phyloP scores from a whole-genome alignment of 2,329 filamentous ascomycete species.

The Aspergillus terreus region DNA sequence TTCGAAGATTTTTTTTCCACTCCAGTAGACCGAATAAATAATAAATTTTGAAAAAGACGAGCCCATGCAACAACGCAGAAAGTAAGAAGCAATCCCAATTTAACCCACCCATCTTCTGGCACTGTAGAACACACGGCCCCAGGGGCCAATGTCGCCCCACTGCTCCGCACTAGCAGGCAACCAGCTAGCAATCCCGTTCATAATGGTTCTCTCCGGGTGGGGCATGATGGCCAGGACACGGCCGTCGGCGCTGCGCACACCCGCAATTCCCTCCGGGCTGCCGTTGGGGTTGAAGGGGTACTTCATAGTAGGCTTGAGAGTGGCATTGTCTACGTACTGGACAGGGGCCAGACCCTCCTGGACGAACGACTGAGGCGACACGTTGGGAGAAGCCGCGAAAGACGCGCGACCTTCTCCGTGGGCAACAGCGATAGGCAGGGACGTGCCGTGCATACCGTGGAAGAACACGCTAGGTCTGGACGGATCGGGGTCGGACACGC shows the following conservation, averaged over 20 bases:
- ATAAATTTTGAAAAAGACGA: background rate
- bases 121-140: slow-evolving; percentile 82
- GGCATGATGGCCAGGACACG: slow-evolving; percentile 88
- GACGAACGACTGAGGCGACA: slow-evolving; percentile 50
- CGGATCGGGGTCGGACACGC: slow-evolving; percentile 62
- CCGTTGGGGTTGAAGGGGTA: slow-evolving; percentile 93
- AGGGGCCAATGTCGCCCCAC: slow-evolving; percentile 81
- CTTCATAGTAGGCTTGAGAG: slow-evolving; percentile 64
- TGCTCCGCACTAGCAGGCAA: slow-evolving; percentile 60
- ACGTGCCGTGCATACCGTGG: slow-evolving; percentile 78
- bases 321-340: slow-evolving; percentile 80
- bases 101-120: slow-evolving; percentile 82
- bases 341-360: slow-evolving; percentile 69
- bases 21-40: background rate
- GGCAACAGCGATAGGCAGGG: slow-evolving; percentile 79
- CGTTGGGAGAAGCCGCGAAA: slow-evolving; percentile 54
- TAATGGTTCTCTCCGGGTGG: slow-evolving; percentile 84
- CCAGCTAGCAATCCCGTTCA: slow-evolving; percentile 75
- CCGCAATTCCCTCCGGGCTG: slow-evolving; percentile 75
- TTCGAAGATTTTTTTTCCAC: background rate
- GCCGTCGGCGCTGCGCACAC: slow-evolving; percentile 72
- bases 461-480: slow-evolving; percentile 73
- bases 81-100: background rate
- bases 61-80: background rate
- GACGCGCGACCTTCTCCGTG: slow-evolving; percentile 86